A percentile compares a stretch with the other conserved stretches of the same genome.
Conservation (phyloP, 352 stramenopile genomes). For the Phytophthora ohioensis region DNA sequence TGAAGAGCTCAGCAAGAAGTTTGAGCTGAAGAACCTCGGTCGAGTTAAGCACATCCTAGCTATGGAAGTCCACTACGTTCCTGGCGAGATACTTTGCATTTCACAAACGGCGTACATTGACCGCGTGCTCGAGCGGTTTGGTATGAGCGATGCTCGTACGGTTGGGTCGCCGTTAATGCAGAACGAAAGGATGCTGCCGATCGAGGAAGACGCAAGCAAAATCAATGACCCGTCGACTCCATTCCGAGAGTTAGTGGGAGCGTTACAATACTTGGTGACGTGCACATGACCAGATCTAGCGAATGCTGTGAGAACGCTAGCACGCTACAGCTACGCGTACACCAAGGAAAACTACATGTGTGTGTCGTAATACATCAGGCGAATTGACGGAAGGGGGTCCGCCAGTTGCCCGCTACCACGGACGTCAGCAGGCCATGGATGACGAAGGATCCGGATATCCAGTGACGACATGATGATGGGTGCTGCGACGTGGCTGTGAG, state of each 20-base stretch:
- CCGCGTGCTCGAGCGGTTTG: background rate
- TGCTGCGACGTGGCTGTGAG: no score
- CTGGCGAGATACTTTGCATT: background rate
- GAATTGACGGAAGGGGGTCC: no score
- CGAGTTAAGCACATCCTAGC: constrained; percentile 5
- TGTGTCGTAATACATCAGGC: no score
- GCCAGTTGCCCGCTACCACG: no score
- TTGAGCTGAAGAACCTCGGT: constrained; percentile 10
- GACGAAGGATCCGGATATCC: no score
- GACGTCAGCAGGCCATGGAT: no score
- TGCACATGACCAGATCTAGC: constrained; percentile 8
- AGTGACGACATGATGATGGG: no score
- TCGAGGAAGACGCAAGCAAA: background rate
- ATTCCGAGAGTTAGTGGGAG: constrained; percentile 13
- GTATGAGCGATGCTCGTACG: background rate
- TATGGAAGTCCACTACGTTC: constrained; percentile 1
- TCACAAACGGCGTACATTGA: constrained; percentile 19
- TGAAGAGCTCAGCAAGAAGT: background rate
- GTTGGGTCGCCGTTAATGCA: background rate
- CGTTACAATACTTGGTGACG: constrained; percentile 4
- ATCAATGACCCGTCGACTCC: constrained; percentile 5
- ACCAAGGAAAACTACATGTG: background rate
- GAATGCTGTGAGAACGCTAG: background rate
- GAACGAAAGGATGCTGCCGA: constrained; percentile 4
- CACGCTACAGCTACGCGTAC: background rate